Conservation (phyloP, 1,284 basidiomycete genomes). For the Rhodofomes roseus region DNA sequence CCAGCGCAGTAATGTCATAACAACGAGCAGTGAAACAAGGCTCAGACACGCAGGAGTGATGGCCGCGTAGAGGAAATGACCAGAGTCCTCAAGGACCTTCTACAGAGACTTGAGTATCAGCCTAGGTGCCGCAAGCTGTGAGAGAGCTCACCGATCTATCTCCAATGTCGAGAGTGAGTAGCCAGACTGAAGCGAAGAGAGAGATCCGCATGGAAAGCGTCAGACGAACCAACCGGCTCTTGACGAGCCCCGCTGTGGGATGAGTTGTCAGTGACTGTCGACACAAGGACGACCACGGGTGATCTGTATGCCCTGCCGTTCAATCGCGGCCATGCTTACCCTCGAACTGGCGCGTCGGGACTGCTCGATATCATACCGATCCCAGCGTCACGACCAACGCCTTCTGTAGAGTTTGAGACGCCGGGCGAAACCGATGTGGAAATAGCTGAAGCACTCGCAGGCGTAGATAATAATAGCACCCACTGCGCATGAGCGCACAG, state of each 20-base stretch:
- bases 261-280: background rate
- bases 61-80: slow-evolving; percentile 40
- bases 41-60: slow-evolving; percentile 38
- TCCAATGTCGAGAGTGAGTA: slow-evolving; percentile 38
- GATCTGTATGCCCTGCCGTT: too few species aligned
- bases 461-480: too few species aligned
- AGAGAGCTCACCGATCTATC: slow-evolving; percentile 27
- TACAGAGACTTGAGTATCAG: slow-evolving; percentile 12
- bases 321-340: too few species aligned
- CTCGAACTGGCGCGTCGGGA: too few species aligned
- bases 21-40: slow-evolving; percentile 35
- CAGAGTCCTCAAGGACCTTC: slow-evolving; percentile 30
- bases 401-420: too few species aligned
- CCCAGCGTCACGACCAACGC: too few species aligned
- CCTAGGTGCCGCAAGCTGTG: background rate
- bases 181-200: slow-evolving; percentile 45
- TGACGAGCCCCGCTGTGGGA: slow-evolving; percentile 37
- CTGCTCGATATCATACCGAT: too few species aligned
- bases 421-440: too few species aligned
- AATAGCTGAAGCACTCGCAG: too few species aligned
- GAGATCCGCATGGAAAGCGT: slow-evolving; percentile 42
- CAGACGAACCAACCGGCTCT: slow-evolving; percentile 44
- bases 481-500: too few species aligned
- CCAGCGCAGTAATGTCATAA: slow-evolving; percentile 39
- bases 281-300: background rate